Percentiles rank a stretch among this genome's conserved stretches.
Evolutionary conservation across 768 basidiomycete genomes (phyloP).

Genomic region (Suillus hirtellus): DNA sequence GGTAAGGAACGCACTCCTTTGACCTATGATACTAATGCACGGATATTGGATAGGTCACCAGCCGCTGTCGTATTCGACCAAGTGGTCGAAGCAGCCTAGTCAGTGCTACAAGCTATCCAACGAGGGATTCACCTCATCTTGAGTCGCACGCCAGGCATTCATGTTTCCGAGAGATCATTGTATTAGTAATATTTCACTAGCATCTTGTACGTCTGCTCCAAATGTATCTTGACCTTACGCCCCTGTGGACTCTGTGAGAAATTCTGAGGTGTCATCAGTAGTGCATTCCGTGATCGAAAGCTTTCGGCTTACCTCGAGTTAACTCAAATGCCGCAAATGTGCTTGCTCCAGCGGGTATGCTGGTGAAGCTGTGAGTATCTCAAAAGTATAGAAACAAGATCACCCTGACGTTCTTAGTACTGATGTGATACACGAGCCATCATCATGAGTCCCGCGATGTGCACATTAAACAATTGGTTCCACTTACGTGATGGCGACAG

Average conservation of each 20-base stretch:
- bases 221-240: not conserved
- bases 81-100: conserved; percentile 29
- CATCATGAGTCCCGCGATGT: not conserved
- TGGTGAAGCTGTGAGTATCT: conserved; percentile 29
- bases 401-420: conserved; percentile 60
- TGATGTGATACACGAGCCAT: conserved; percentile 25
- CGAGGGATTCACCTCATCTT: not conserved
- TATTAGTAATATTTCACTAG: conserved; percentile 3
- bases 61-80: conserved; percentile 35
- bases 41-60: conserved; percentile 25
- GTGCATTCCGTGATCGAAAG: not conserved
- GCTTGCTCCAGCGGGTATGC: conserved; percentile 88
- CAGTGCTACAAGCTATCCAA: not conserved
- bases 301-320: conserved; percentile 59
- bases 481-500: conserved; percentile 74
- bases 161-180: not conserved
- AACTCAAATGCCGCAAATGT: conserved; percentile 91
- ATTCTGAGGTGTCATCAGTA: conserved; percentile 1
- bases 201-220: not conserved
- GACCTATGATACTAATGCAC: conserved; percentile 9
- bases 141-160: not conserved
- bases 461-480: not conserved
- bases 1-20: conserved; percentile 13
- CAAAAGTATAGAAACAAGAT: not conserved
- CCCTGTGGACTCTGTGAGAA: conserved; percentile 1